Evolutionary conservation across 73 alveolate genomes (phyloP).

Genomic region (Loxodes magnus): DNA sequence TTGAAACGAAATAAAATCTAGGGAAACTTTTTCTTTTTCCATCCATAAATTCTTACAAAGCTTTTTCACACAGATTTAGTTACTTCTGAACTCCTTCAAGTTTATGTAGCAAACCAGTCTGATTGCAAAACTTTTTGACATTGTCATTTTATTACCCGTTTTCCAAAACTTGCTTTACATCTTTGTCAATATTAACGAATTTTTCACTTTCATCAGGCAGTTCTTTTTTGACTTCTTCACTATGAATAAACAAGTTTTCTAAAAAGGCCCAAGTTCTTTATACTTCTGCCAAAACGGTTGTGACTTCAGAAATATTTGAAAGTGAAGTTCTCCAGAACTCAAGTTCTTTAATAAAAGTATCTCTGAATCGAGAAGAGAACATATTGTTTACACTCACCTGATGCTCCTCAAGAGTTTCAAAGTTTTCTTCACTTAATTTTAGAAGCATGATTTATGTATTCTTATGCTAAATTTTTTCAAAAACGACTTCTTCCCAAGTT

Average conservation of each 20-base stretch:
- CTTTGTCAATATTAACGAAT: constrained; percentile 90
- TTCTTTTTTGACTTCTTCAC: constrained; percentile 99
- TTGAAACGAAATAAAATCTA: constrained; percentile 99
- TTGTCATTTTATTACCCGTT: constrained; percentile 71
- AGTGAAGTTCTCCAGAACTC: constrained; percentile 21
- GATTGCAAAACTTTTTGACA: constrained; percentile 85
- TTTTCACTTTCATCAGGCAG: constrained; percentile 98
- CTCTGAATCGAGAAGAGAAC: constrained; percentile 70
- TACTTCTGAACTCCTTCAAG: constrained; percentile 86
- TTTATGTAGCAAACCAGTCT: constrained; percentile 66
- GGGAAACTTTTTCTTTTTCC: constrained; percentile 99
- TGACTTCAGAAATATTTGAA: constrained; percentile 78
- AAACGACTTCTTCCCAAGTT: constrained; percentile 77
- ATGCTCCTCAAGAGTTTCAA: constrained; percentile 98
- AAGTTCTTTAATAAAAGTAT: constrained; percentile 66
- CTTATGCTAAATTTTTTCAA: constrained; percentile 71
- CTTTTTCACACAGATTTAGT: constrained; percentile 98
- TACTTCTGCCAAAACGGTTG: constrained; percentile 90
- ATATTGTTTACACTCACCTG: constrained; percentile 58
- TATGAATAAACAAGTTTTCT: constrained; percentile 98
- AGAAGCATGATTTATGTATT: constrained; percentile 81
- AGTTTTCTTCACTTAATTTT: constrained; percentile 96
- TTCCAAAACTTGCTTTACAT: constrained; percentile 88
- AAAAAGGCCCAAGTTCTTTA: constrained; percentile 88
- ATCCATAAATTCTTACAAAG: constrained; percentile 99